A percentile compares a stretch with the other conserved stretches of the same genome.
Conservation (phyloP, 352 stramenopile genomes). For the Phytophthora lateralis region DNA sequence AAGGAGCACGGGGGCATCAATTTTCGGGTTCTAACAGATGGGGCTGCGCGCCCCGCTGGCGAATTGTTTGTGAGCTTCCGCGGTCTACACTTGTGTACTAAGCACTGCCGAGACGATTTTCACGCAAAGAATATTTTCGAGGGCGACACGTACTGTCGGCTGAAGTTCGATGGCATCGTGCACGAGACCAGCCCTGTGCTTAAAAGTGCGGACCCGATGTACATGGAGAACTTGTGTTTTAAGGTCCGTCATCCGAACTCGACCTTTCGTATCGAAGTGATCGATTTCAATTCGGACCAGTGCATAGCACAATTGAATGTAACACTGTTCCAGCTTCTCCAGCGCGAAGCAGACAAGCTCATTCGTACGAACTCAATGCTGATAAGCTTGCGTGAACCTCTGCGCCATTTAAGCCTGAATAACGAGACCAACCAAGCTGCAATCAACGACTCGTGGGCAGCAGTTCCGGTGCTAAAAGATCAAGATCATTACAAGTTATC, state of each 20-base stretch:
- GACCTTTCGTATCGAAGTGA: slow-evolving; percentile 70
- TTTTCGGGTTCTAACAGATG: slow-evolving; percentile 60
- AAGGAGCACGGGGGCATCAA: slow-evolving; percentile 35
- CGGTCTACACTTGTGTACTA: slow-evolving; percentile 82
- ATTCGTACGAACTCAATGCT: slow-evolving; percentile 57
- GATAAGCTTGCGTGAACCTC: slow-evolving; percentile 45
- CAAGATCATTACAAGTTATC: slow-evolving; percentile 59
- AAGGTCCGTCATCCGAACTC: slow-evolving; percentile 65
- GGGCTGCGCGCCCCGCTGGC: slow-evolving; percentile 44
- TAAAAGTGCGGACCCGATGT: slow-evolving; percentile 88
- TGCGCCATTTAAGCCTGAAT: slow-evolving; percentile 56
- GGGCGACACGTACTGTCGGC: slow-evolving; percentile 83
- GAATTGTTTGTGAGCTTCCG: slow-evolving; percentile 81
- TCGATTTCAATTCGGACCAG: slow-evolving; percentile 84
- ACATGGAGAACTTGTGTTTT: slow-evolving; percentile 84
- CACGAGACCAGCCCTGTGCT: slow-evolving; percentile 85
- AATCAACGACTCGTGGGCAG: slow-evolving; percentile 43
- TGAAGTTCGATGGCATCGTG: slow-evolving; percentile 67
- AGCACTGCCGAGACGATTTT: slow-evolving; percentile 78
- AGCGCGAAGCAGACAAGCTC: slow-evolving; percentile 73
- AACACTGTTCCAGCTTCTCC: slow-evolving; percentile 82
- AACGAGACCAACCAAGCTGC: slow-evolving; percentile 39
- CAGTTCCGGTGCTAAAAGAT: slow-evolving; percentile 39
- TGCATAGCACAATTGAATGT: slow-evolving; percentile 70
- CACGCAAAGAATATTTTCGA: slow-evolving; percentile 90